These are phyloP conservation scores for Phytopythium chamaehyphon DNA, from an alignment of 352 stramenopile species.

Conservation along the genomic window DNA sequence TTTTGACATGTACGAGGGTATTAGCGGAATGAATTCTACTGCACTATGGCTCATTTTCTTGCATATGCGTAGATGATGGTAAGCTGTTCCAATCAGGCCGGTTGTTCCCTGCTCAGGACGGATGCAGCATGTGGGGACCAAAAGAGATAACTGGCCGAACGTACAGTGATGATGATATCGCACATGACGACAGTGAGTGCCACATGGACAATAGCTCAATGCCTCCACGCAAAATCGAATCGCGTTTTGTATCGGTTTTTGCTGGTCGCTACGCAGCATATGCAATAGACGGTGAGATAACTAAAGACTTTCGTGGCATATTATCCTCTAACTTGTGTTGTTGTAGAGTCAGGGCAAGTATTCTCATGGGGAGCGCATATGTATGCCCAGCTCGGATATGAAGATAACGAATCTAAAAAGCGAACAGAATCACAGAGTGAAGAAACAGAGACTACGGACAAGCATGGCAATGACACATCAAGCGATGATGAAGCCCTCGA, in stretches of 20 bases:
- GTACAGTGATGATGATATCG: not conserved
- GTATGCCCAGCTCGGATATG: constrained; percentile 57
- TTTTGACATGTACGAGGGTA: constrained; percentile 34
- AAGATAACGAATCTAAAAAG: constrained; percentile 10
- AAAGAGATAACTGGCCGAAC: constrained; percentile 13
- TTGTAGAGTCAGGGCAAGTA: constrained; percentile 30
- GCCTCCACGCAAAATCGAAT: no score
- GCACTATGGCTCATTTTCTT: not conserved
- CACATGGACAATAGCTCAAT: not conserved
- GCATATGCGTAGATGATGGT: constrained; percentile 17
- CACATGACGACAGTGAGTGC: not conserved
- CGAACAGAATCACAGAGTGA: constrained; percentile 1
- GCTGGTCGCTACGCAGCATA: constrained; percentile 54
- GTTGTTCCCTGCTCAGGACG: constrained; percentile 51
- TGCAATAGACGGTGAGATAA: constrained; percentile 36
- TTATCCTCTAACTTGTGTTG: not conserved
- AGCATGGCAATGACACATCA: not conserved
- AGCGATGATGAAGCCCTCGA: constrained; percentile 3
- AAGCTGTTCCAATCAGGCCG: constrained; percentile 46
- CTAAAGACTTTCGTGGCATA: not conserved
- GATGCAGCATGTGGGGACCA: constrained; percentile 47
- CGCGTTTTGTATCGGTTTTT: constrained; percentile 32
- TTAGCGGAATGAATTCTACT: not conserved
- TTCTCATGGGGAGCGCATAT: constrained; percentile 56
- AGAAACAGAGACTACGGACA: constrained; percentile 1